Evolutionary conservation across 805 yeast species (phyloP).

Genomic region (Ogataea minuta): DNA sequence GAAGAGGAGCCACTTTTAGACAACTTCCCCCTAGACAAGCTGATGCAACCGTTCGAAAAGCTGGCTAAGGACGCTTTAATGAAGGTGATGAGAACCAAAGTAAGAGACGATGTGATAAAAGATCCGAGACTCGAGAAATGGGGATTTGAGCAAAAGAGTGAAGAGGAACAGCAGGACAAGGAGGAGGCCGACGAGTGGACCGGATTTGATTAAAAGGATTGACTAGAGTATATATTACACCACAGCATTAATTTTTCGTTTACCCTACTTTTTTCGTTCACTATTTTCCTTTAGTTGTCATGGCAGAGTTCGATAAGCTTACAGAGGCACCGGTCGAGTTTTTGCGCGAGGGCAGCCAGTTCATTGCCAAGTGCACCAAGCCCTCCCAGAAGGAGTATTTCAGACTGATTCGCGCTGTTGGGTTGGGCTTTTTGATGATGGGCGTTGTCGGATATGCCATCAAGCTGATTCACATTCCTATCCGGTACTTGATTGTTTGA

Average conservation of each 20-base stretch:
- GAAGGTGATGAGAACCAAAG: constrained; percentile 65
- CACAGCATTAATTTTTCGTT: constrained; percentile 10
- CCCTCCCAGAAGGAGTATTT: constrained; percentile 88
- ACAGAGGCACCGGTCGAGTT: constrained; percentile 89
- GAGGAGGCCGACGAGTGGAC: constrained; percentile 30
- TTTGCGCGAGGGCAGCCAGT: constrained; percentile 86
- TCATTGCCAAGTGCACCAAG: constrained; percentile 87
- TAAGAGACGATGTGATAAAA: constrained; percentile 60
- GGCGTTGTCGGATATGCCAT: constrained; percentile 96
- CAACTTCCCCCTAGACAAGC: constrained; percentile 49
- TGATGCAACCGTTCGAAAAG: constrained; percentile 47
- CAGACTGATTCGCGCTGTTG: constrained; percentile 91
- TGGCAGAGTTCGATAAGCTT: constrained; percentile 59
- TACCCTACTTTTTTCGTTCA: constrained; percentile 15
- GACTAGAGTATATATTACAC: constrained; percentile 1
- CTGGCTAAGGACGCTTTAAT: constrained; percentile 48
- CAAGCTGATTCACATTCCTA: constrained; percentile 92
- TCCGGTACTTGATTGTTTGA: constrained; percentile 91
- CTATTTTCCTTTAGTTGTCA: constrained; percentile 14
- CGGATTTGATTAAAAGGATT: constrained; percentile 26
- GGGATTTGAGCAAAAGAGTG: constrained; percentile 45
- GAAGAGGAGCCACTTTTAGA: constrained; percentile 41
- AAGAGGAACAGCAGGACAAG: constrained; percentile 26
- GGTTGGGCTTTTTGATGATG: constrained; percentile 95
- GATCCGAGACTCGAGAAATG: constrained; percentile 65